Conservation (phyloP, 83 land plant species). For the Picea engelmannii region DNA sequence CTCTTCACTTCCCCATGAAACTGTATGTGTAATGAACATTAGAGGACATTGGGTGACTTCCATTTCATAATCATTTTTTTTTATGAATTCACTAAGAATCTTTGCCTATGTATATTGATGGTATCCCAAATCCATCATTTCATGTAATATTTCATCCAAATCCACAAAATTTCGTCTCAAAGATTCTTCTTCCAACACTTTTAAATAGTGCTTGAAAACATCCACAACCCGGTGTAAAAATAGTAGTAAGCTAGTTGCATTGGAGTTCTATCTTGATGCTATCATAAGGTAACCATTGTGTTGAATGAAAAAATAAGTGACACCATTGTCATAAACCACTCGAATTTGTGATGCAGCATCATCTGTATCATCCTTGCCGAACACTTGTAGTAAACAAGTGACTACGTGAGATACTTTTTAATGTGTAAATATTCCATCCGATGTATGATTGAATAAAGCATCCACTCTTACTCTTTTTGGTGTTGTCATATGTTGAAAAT, state of each 20-base stretch:
- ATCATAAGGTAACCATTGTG: no score
- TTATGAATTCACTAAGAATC: conserved; percentile 97
- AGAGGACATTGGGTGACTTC: conserved; percentile 97
- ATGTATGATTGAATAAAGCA: no score
- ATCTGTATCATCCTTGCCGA: no score
- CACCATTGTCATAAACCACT: conserved; percentile 87
- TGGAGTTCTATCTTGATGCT: no score
- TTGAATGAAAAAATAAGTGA: conserved; percentile 8
- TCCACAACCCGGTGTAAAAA: conserved; percentile 93
- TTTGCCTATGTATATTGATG: conserved; percentile 99
- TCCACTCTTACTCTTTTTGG: no score
- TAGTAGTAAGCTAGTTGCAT: no score
- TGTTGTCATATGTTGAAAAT: no score
- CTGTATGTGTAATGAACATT: conserved; percentile 99
- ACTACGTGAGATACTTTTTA: no score
- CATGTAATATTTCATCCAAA: conserved; percentile 98
- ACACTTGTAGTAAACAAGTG: no score
- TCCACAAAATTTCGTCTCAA: conserved; percentile 96
- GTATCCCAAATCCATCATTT: conserved; percentile 99
- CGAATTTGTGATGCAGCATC: conserved; percentile 76
- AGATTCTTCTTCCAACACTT: conserved; percentile 98
- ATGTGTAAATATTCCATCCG: no score
- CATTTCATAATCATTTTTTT: conserved; percentile 99
- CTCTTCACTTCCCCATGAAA: conserved; percentile 98
- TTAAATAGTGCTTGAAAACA: conserved; percentile 99